phyloP scores from a whole-genome alignment of 192 early-diverging fungal genomes.

The Mortierella claussenii region DNA sequence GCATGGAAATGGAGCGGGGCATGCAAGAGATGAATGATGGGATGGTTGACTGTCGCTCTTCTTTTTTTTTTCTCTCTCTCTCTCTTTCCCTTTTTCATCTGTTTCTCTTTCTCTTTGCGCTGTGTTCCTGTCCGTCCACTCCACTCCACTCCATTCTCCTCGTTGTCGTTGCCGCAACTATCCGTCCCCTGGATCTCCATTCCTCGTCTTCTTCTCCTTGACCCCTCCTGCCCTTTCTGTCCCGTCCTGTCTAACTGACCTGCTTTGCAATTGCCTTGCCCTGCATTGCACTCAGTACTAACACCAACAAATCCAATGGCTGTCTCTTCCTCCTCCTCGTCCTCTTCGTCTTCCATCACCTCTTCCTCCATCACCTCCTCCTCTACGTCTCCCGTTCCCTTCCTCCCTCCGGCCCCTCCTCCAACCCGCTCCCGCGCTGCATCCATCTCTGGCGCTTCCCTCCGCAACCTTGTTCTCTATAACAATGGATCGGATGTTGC shows the following conservation, averaged over 20 bases:
- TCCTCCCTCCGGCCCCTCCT: neutral
- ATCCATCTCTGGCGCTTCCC: conserved; percentile 25
- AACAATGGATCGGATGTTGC: neutral
- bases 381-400: conserved; percentile 5
- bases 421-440: conserved; percentile 29
- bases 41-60: too few species aligned
- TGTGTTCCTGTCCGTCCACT: neutral
- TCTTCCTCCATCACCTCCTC: conserved; percentile 2
- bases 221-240: neutral
- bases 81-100: neutral
- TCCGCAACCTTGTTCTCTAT: neutral
- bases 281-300: too few species aligned
- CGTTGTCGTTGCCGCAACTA: too few species aligned
- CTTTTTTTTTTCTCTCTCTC: neutral
- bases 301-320: too few species aligned
- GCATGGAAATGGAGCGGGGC: too few species aligned
- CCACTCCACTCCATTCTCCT: neutral
- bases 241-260: too few species aligned
- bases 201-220: neutral
- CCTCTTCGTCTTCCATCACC: neutral
- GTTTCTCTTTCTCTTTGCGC: neutral
- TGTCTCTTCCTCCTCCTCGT: neutral
- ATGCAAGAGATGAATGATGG: too few species aligned
- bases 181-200: too few species aligned
- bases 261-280: too few species aligned